Percentiles rank a stretch among this genome's conserved stretches.
Evolutionary conservation across 2,329 filamentous ascomycete species (phyloP).

Genomic region (Epichloe gansuensis): DNA sequence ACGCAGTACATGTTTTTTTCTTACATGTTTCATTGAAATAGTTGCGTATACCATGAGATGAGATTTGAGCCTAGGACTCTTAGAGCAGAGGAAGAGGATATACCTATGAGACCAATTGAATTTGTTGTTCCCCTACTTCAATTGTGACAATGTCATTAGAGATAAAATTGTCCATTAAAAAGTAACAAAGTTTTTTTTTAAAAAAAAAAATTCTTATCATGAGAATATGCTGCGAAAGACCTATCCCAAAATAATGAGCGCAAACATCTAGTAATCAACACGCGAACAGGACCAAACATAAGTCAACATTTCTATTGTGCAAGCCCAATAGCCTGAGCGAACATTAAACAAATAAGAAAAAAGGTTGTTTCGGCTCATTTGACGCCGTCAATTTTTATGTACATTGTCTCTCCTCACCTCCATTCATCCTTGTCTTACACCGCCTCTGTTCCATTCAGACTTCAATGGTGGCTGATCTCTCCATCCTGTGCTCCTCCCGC

Average conservation of each 20-base stretch:
- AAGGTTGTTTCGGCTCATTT: background rate
- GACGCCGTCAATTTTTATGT: conserved; percentile 1
- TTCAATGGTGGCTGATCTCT: background rate
- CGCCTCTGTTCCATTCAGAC: background rate
- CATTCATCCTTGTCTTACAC: background rate
- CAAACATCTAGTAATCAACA: background rate
- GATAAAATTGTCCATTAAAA: no score
- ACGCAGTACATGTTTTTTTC: background rate
- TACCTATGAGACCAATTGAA: no score
- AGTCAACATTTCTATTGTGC: background rate
- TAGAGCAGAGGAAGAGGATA: no score
- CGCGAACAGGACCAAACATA: background rate
- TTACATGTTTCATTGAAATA: background rate
- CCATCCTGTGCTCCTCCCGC: background rate
- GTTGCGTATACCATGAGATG: background rate
- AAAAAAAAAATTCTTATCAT: no score
- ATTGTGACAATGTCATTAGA: no score
- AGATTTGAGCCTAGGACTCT: background rate
- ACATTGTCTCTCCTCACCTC: background rate
- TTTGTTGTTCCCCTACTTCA: no score
- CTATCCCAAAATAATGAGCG: background rate
- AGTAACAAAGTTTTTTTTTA: no score
- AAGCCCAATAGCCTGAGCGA: background rate
- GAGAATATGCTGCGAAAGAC: no score
- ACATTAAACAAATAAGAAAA: background rate